Conservation (phyloP, 108 stramenopile species). For the Aurantiochytrium sp. region DNA sequence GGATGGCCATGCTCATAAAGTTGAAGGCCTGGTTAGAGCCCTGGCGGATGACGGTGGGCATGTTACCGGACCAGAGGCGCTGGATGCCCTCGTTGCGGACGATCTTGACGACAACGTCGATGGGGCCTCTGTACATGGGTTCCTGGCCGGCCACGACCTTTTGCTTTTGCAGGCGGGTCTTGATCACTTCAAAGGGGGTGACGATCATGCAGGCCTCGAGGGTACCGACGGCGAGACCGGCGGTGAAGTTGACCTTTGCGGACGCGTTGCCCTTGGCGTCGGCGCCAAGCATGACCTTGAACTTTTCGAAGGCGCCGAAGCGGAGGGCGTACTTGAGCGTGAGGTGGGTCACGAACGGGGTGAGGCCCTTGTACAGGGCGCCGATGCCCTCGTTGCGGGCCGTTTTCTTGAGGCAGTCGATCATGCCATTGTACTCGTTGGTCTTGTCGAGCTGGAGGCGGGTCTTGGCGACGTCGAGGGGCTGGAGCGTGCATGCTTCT, state of each 20-base stretch:
- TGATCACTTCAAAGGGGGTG: constrained; percentile 28
- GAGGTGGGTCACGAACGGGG: constrained; percentile 85
- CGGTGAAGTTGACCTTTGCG: not conserved
- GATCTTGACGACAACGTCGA: constrained; percentile 75
- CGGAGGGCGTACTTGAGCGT: constrained; percentile 96
- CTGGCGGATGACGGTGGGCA: constrained; percentile 91
- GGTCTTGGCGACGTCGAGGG: constrained; percentile 24
- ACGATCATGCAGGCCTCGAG: constrained; percentile 76
- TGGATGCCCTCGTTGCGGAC: constrained; percentile 75
- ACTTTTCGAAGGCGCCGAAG: constrained; percentile 85
- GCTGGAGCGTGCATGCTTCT: constrained; percentile 23
- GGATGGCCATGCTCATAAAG: constrained; percentile 77
- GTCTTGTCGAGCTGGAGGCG: constrained; percentile 21
- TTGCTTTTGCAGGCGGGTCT: constrained; percentile 44
- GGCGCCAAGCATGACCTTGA: constrained; percentile 42
- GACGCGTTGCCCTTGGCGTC: constrained; percentile 8
- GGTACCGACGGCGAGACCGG: constrained; percentile 76
- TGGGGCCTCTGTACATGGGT: constrained; percentile 78
- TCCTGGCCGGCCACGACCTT: constrained; percentile 23
- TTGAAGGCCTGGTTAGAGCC: constrained; percentile 97
- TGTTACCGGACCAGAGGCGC: constrained; percentile 59
- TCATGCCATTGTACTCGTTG: constrained; percentile 22
- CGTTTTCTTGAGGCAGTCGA: constrained; percentile 41
- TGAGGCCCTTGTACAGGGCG: constrained; percentile 94
- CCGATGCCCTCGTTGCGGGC: constrained; percentile 78